phyloP scores from a whole-genome alignment of 352 stramenopile species.

The Phytophthora pseudosyringae region DNA sequence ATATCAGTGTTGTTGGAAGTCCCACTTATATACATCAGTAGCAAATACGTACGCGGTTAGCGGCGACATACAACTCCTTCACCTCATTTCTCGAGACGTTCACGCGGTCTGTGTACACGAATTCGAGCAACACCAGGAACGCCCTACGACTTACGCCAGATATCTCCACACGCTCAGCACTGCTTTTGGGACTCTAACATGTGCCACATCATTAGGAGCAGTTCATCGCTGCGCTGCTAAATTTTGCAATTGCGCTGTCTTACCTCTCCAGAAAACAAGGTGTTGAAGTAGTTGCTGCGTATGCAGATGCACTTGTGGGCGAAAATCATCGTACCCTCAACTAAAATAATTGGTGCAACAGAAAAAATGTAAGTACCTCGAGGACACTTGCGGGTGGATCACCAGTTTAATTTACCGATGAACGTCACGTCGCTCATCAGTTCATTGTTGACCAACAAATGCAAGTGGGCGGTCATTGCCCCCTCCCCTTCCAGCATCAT shows the following conservation, averaged over 20 bases:
- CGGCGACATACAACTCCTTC: slow-evolving; percentile 92
- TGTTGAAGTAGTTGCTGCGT: slow-evolving; percentile 92
- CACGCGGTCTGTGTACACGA: slow-evolving; percentile 94
- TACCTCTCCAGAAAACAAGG: slow-evolving; percentile 71
- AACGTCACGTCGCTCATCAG: slow-evolving; percentile 88
- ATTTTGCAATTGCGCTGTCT: not conserved
- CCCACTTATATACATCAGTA: not conserved
- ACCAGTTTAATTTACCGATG: slow-evolving; percentile 46
- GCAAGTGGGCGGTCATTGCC: slow-evolving; percentile 64
- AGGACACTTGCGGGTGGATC: not conserved
- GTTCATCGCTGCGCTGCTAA: not conserved
- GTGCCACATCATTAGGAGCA: not conserved
- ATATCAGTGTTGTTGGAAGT: not conserved
- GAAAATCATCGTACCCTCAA: slow-evolving; percentile 79
- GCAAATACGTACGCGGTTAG: slow-evolving; percentile 61
- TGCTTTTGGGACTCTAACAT: slow-evolving; percentile 81
- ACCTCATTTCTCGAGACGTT: slow-evolving; percentile 85
- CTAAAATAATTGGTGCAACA: slow-evolving; percentile 24
- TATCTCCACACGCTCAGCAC: slow-evolving; percentile 82
- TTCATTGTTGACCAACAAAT: slow-evolving; percentile 73
- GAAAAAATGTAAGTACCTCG: not conserved
- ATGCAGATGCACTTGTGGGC: slow-evolving; percentile 90
- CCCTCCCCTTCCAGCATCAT: slow-evolving; percentile 26
- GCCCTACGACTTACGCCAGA: slow-evolving; percentile 87
- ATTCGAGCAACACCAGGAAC: slow-evolving; percentile 94